A percentile compares a stretch with the other conserved stretches of the same genome.
Evolutionary conservation across 176 grass and related monocot genomes (phyloP).

Genomic region (Raddia guianensis): DNA sequence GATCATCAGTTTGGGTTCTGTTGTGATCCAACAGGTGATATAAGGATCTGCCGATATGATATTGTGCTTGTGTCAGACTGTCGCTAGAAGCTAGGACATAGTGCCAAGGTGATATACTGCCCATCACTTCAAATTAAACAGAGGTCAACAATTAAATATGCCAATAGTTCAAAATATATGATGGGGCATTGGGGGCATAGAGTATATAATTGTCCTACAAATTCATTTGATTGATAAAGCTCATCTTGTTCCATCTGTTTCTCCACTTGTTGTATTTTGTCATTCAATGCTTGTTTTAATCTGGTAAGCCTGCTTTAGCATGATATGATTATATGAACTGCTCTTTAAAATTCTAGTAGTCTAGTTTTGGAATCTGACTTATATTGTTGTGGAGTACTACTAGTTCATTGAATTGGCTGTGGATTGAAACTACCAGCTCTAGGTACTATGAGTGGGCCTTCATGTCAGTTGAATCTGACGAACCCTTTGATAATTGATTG

Average conservation of each 20-base stretch:
- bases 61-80: neutral
- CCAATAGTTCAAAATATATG: slow-evolving; percentile 21
- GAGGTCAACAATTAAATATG: neutral
- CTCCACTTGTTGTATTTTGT: neutral
- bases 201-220: neutral
- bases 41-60: neutral
- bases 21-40: neutral
- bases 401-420: neutral
- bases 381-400: neutral
- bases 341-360: neutral
- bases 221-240: slow-evolving; percentile 14
- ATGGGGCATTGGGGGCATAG: neutral
- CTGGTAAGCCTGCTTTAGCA: slow-evolving; percentile 1
- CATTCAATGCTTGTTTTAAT: slow-evolving; percentile 2
- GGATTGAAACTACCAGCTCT: neutral
- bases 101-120: neutral
- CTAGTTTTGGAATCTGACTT: neutral
- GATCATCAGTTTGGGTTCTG: neutral
- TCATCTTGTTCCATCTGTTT: neutral
- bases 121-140: neutral
- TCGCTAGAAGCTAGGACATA: neutral
- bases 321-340: neutral
- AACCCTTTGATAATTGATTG: no score
- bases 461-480: no score
- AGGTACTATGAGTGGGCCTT: neutral